phyloP scores from a whole-genome alignment of 129 eudicot species.

The Escallonia rubra region DNA sequence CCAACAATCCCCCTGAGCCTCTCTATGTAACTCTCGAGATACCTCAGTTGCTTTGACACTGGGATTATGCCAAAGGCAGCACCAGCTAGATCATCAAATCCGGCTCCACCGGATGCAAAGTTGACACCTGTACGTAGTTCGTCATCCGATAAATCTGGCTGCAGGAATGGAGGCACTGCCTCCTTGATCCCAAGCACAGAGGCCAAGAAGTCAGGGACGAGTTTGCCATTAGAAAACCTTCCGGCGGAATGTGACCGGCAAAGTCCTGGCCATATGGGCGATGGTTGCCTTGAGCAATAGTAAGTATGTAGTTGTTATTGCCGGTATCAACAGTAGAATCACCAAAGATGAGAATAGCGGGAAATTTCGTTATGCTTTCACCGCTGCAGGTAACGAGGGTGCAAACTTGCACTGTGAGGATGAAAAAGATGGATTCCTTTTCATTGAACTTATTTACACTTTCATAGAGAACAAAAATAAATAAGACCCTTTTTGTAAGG shows the following conservation, averaged over 20 bases:
- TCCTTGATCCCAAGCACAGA: conserved; percentile 53
- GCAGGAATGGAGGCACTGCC: conserved; percentile 54
- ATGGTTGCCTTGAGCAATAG: conserved; percentile 24
- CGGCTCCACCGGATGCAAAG: conserved; percentile 74
- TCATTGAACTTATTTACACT: neutral
- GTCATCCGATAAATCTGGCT: conserved; percentile 36
- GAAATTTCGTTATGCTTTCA: conserved; percentile 8
- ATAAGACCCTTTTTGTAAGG: too few species aligned
- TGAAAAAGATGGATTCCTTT: neutral
- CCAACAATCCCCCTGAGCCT: conserved; percentile 38
- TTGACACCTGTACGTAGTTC: conserved; percentile 65
- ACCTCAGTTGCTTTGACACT: conserved; percentile 34
- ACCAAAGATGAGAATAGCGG: conserved; percentile 40
- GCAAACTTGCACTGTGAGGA: conserved; percentile 2
- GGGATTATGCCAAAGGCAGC: conserved; percentile 33
- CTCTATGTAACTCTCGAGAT: conserved; percentile 32
- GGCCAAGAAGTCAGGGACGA: conserved; percentile 55
- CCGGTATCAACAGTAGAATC: conserved; percentile 52
- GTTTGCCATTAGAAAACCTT: conserved; percentile 68
- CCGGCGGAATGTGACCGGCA: conserved; percentile 55
- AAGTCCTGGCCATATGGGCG: conserved; percentile 45
- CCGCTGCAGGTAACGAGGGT: conserved; percentile 1
- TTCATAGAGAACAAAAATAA: neutral
- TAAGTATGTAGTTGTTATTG: conserved; percentile 37
- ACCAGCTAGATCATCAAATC: conserved; percentile 57